Evolutionary conservation across 805 yeast genomes (phyloP).

Genomic region (Candida coleopterorum): DNA sequence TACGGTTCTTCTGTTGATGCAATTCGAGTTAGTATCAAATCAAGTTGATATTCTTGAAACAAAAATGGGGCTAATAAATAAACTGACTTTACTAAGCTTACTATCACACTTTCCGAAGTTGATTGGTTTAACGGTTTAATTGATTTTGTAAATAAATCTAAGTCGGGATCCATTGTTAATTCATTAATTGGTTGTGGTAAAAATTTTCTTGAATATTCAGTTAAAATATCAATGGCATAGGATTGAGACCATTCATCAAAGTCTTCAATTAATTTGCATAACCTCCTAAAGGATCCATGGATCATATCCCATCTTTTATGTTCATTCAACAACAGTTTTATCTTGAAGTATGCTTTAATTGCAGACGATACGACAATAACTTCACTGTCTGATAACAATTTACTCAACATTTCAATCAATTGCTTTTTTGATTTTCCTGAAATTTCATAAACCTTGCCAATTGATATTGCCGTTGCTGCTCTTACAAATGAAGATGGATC

Average conservation of each 20-base stretch:
- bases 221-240: slow-evolving; percentile 53
- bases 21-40: slow-evolving; percentile 45
- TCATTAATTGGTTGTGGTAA: slow-evolving; percentile 49
- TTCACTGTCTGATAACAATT: slow-evolving; percentile 61
- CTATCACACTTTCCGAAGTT: slow-evolving; percentile 53
- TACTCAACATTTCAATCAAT: slow-evolving; percentile 43
- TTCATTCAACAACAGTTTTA: slow-evolving; percentile 35
- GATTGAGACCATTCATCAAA: slow-evolving; percentile 76
- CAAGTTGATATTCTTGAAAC: slow-evolving; percentile 45
- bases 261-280: slow-evolving; percentile 42
- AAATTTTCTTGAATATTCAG: slow-evolving; percentile 60
- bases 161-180: slow-evolving; percentile 49
- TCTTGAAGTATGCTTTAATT: slow-evolving; percentile 48
- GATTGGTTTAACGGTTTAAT: slow-evolving; percentile 45
- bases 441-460: slow-evolving; percentile 49
- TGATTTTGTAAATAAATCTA: slow-evolving; percentile 48
- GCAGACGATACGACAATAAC: slow-evolving; percentile 68
- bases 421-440: slow-evolving; percentile 44
- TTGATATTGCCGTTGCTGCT: slow-evolving; percentile 70
- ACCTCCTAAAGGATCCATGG: slow-evolving; percentile 65
- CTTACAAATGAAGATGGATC: slow-evolving; percentile 81
- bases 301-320: slow-evolving; percentile 53
- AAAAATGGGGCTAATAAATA: slow-evolving; percentile 52
- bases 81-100: slow-evolving; percentile 56
- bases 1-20: slow-evolving; percentile 20